Conservation (phyloP, 2,329 filamentous ascomycete genomes). For the Pseudogymnoascus sp. region DNA sequence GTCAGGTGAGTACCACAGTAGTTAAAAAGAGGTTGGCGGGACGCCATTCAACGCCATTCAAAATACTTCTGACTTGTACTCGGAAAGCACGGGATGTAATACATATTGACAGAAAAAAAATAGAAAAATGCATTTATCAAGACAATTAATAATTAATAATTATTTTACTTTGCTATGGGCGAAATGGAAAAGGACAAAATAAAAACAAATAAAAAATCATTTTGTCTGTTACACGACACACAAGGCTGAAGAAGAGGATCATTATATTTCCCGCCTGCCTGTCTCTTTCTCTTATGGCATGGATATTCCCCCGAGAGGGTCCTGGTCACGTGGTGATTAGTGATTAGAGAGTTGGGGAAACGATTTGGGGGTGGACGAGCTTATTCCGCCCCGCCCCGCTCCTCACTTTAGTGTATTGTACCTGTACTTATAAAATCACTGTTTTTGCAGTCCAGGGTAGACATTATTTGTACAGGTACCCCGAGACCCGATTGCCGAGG, state of each 20-base stretch:
- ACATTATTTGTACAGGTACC: not conserved
- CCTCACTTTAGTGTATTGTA: not conserved
- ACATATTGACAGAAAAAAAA: not conserved
- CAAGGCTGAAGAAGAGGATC: not conserved
- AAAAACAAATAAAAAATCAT: not conserved
- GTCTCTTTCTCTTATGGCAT: too few relatives aligned
- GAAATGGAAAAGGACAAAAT: not conserved
- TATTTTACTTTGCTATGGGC: not conserved
- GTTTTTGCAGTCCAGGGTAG: not conserved
- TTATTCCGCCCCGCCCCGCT: slow-evolving; percentile 3
- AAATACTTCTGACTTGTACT: slow-evolving; percentile 1
- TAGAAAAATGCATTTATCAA: not conserved
- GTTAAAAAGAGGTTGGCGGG: slow-evolving; percentile 4
- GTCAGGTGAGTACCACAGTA: not conserved
- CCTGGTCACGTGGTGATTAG: not conserved
- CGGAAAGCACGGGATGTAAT: not conserved
- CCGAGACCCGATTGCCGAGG: not conserved
- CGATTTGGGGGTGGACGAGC: not conserved
- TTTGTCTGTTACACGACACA: not conserved
- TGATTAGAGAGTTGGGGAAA: not conserved
- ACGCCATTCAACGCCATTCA: not conserved
- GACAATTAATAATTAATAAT: not conserved
- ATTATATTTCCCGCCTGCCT: not conserved
- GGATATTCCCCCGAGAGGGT: not conserved
- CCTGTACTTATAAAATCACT: not conserved